Conservation (phyloP, 2,329 filamentous ascomycete genomes). For the Monosporascus sp. region DNA sequence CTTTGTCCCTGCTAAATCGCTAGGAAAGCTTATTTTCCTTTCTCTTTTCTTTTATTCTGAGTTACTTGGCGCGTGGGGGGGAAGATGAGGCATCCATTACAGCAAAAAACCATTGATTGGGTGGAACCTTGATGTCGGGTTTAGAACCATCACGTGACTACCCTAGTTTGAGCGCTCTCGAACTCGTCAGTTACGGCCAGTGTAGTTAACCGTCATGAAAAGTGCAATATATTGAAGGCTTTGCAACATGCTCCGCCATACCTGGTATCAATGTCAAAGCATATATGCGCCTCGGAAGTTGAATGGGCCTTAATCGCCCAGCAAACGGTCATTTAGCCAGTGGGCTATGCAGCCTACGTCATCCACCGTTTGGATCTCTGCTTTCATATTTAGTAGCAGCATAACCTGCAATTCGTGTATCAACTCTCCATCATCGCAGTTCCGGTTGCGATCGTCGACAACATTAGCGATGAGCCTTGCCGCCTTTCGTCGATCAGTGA, state of each 20-base stretch:
- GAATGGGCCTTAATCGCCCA: conserved; percentile 2
- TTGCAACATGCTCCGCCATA: no score
- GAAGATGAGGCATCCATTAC: no score
- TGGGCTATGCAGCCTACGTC: conserved; percentile 42
- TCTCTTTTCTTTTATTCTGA: background rate
- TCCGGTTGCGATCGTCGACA: conserved; percentile 17
- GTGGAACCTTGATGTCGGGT: no score
- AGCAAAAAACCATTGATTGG: no score
- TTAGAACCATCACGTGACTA: conserved; percentile 16
- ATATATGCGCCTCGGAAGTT: background rate
- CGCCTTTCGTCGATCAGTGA: conserved; percentile 55
- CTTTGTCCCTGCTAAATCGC: no score
- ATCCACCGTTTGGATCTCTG: conserved; percentile 70
- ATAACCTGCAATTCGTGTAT: conserved; percentile 62
- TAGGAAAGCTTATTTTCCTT: no score
- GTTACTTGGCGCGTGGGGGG: no score
- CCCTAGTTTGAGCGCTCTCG: no score
- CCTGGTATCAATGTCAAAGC: no score
- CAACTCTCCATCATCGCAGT: conserved; percentile 33
- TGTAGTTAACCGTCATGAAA: no score
- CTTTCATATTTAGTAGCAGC: conserved; percentile 69
- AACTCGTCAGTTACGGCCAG: no score
- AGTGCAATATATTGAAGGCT: no score
- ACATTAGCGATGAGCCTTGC: conserved; percentile 44
- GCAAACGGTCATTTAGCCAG: conserved; percentile 46